These are phyloP conservation scores for Alternaria triticimaculans DNA, from an alignment of 2,329 filamentous ascomycete species.

Conservation along the genomic window DNA sequence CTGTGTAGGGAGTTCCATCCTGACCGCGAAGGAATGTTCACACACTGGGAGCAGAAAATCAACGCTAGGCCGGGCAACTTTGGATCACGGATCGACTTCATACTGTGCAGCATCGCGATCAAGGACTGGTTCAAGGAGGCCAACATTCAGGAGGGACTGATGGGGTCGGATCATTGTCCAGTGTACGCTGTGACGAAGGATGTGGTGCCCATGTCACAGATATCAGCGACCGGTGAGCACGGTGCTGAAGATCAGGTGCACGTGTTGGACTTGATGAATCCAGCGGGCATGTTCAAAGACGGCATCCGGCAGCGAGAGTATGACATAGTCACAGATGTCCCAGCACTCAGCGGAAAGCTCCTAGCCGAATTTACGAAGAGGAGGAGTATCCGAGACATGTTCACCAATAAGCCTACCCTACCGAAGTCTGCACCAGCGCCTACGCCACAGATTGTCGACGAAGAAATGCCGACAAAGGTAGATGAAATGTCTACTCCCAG, in stretches of 20 bases:
- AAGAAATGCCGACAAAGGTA: conserved; percentile 1
- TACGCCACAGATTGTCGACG: not conserved
- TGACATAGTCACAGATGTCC: conserved; percentile 65
- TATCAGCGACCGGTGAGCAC: conserved; percentile 1
- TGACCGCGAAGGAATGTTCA: conserved; percentile 86
- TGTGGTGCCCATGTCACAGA: conserved; percentile 55
- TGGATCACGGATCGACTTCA: conserved; percentile 91
- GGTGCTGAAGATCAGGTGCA: conserved; percentile 58
- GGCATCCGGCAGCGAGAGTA: conserved; percentile 73
- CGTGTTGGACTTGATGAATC: conserved; percentile 79
- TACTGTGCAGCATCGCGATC: conserved; percentile 81
- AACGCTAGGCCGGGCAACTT: conserved; percentile 97
- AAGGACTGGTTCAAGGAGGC: conserved; percentile 79
- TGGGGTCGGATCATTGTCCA: conserved; percentile 96
- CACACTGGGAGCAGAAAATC: conserved; percentile 93
- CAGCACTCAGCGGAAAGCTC: conserved; percentile 79
- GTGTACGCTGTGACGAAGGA: conserved; percentile 81
- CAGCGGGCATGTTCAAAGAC: conserved; percentile 70
- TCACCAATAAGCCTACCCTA: conserved; percentile 56
- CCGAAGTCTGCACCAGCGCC: conserved; percentile 11
- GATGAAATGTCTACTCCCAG: not conserved
- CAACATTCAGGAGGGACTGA: conserved; percentile 90
- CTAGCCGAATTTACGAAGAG: conserved; percentile 88
- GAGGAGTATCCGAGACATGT: conserved; percentile 92
- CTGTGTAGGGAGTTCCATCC: conserved; percentile 83